Evolutionary conservation across 306 rosid species (phyloP).

Genomic region (Ormosia semicastrata): DNA sequence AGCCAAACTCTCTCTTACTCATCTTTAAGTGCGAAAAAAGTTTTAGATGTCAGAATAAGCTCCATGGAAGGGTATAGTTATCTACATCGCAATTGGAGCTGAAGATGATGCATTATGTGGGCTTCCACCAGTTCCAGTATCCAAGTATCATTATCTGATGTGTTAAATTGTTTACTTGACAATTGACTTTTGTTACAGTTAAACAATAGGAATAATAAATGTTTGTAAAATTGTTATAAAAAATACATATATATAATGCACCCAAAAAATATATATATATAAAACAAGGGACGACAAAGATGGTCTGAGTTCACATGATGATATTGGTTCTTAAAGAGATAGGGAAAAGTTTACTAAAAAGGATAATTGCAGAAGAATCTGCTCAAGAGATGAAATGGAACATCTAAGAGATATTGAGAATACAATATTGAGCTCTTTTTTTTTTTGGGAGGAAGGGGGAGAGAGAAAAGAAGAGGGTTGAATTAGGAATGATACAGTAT

Average conservation of each 20-base stretch:
- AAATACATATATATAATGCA: not conserved
- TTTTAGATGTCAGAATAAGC: not conserved
- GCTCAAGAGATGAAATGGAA: not conserved
- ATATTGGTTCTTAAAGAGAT: not conserved
- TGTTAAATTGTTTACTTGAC: not conserved
- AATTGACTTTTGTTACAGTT: not conserved
- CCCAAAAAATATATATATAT: not conserved
- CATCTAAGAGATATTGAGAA: not conserved
- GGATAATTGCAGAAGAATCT: not conserved
- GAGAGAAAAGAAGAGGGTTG: not conserved
- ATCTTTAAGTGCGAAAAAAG: not conserved
- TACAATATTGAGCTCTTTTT: not conserved
- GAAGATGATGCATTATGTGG: not conserved
- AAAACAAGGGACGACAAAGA: not conserved
- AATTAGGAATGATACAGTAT: not conserved
- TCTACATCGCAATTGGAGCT: not conserved
- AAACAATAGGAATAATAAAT: not conserved
- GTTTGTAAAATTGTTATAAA: not conserved
- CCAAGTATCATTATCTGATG: not conserved
- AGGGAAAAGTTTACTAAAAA: not conserved
- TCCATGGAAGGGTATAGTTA: not conserved
- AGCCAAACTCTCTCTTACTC: not conserved
- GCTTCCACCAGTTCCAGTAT: not conserved
- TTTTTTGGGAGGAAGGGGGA: not conserved
- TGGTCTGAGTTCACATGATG: not conserved